Conservation (phyloP, 2,329 filamentous ascomycete species). For the Beauveria rudraprayagi region DNA sequence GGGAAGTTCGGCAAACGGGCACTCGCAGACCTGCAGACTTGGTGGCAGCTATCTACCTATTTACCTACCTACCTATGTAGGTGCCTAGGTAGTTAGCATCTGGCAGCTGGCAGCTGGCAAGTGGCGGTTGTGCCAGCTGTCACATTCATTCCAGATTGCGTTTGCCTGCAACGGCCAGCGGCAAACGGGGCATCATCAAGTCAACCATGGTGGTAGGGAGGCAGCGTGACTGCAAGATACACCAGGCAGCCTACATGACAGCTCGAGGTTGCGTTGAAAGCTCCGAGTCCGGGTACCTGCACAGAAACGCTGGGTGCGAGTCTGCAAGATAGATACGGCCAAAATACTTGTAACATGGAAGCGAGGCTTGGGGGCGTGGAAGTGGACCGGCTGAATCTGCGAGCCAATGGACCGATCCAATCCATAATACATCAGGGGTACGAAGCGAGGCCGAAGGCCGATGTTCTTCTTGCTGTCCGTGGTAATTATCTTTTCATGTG, state of each 20-base stretch:
- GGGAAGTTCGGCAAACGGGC: not conserved
- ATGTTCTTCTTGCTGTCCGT: not conserved
- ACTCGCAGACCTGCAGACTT: not conserved
- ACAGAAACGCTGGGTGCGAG: not conserved
- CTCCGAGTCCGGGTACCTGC: not conserved
- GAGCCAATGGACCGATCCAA: not conserved
- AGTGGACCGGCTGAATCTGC: not conserved
- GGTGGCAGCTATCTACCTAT: not conserved
- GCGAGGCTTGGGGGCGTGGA: not conserved
- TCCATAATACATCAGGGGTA: not conserved
- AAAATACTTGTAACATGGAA: not conserved
- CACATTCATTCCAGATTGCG: not conserved
- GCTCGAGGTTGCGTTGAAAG: not conserved
- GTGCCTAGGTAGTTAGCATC: not conserved
- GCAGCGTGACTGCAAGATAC: not conserved
- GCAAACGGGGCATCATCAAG: not conserved
- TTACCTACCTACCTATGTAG: too few relatives aligned
- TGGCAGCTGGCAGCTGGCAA: not conserved
- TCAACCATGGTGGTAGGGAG: not conserved
- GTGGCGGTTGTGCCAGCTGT: not conserved
- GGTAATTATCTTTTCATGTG: not conserved
- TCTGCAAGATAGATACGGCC: too few relatives aligned
- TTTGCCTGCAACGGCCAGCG: not conserved
- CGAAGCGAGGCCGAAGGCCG: not conserved
- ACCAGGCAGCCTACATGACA: not conserved